Conservation (phyloP, 805 yeast genomes). For the Saccharomycopsis fibuligera region DNA sequence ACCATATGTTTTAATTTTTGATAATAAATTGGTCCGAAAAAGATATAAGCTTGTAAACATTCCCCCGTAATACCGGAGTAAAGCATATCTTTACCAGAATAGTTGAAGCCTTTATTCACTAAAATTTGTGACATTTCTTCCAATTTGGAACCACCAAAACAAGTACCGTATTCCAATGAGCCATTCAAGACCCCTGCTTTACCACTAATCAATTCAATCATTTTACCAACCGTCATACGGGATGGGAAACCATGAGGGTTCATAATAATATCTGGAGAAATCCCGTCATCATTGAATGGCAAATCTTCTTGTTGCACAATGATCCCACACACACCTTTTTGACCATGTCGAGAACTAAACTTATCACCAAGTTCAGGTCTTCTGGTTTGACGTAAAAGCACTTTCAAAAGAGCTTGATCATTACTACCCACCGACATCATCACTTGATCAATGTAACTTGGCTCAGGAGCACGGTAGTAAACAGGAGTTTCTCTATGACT, state of each 20-base stretch:
- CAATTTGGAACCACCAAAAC: slow-evolving; percentile 96
- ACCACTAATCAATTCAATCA: slow-evolving; percentile 94
- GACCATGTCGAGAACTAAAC: slow-evolving; percentile 96
- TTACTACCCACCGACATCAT: slow-evolving; percentile 95
- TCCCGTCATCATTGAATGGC: slow-evolving; percentile 91
- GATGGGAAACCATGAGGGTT: slow-evolving; percentile 99
- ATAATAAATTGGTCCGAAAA: slow-evolving; percentile 97
- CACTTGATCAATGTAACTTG: slow-evolving; percentile 92
- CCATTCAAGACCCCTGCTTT: slow-evolving; percentile 97
- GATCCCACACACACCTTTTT: slow-evolving; percentile 98
- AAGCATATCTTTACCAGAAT: slow-evolving; percentile 96
- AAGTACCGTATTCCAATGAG: slow-evolving; percentile 88
- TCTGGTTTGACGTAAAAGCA: slow-evolving; percentile 87
- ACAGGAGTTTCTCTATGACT: slow-evolving; percentile 89
- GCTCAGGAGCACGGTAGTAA: slow-evolving; percentile 89
- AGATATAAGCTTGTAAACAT: slow-evolving; percentile 92
- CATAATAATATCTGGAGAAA: slow-evolving; percentile 94
- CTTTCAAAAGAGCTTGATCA: slow-evolving; percentile 91
- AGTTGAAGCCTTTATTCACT: slow-evolving; percentile 85
- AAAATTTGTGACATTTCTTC: slow-evolving; percentile 91
- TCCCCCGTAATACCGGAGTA: slow-evolving; percentile 98
- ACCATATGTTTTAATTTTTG: slow-evolving; percentile 99
- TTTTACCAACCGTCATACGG: slow-evolving; percentile 99
- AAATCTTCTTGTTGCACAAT: slow-evolving; percentile 95
- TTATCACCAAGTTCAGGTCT: slow-evolving; percentile 97